Percentiles rank a stretch among this genome's conserved stretches.
Conservation (phyloP, 306 rosid genomes). For the Fagus crenata region DNA sequence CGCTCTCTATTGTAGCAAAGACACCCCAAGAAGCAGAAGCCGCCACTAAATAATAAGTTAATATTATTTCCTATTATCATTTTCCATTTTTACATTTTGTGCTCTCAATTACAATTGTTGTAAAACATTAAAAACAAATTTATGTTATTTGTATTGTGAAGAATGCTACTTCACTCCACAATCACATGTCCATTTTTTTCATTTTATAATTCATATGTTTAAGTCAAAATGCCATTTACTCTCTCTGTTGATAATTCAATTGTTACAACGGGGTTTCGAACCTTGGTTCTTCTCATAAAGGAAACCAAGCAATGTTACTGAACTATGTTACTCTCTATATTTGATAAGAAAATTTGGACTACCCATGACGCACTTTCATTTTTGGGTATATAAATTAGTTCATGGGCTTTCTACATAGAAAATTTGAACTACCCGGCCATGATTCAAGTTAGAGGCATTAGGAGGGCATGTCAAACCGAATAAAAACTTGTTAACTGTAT, state of each 20-base stretch:
- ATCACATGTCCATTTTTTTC: background rate
- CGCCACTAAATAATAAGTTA: background rate
- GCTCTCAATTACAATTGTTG: too few relatives aligned
- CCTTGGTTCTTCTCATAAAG: too few relatives aligned
- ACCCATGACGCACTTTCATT: background rate
- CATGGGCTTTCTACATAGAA: background rate
- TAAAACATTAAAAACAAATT: background rate
- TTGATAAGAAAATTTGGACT: background rate
- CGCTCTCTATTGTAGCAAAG: slow-evolving; percentile 61
- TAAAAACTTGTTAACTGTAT: background rate
- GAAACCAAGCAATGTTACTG: too few relatives aligned
- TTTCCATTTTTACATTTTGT: too few relatives aligned
- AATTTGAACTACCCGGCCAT: background rate
- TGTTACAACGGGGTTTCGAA: too few relatives aligned
- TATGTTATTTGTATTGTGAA: background rate
- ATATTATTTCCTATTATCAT: too few relatives aligned
- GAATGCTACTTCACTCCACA: background rate
- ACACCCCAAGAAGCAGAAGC: slow-evolving; percentile 40
- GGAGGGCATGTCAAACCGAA: background rate
- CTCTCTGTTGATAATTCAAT: too few relatives aligned
- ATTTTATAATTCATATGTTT: too few relatives aligned
- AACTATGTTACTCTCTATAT: background rate
- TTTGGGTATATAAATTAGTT: background rate
- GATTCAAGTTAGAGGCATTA: background rate
- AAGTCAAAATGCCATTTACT: too few relatives aligned